Evolutionary conservation across 345 rosid species (phyloP), one percentile per base, ranked within the genome.

Genomic region (Euphorbia tirucalli): DNA sequence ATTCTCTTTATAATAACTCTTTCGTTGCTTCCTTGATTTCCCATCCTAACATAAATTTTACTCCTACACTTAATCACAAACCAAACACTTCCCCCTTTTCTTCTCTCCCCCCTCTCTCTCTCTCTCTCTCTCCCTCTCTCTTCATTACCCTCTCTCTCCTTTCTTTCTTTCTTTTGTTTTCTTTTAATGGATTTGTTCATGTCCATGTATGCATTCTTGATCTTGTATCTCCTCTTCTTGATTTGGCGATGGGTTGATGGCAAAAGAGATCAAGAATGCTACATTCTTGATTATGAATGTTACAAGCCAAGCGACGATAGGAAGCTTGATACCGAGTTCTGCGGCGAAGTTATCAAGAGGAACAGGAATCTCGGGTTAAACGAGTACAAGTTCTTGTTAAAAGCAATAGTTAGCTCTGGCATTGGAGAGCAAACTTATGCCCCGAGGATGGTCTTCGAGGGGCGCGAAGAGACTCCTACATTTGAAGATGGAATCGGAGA

Each of bases 401-500:
- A 77, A 66, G 85, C 87, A 60, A 79, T 84, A 19, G 87, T 84
- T n/a, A 79, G 83, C 72, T 75, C 87, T 19, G 83, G 87, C 31
- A 67, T 84, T 39, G 87, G 87, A 5, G 87, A 84, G 76, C 78
- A 82, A 50, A 84, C 87, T 22, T 84, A 84, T 30, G 74, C 50
- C 5, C 87, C 87, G 0, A 69, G 74, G 66, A 74, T 84, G 71
- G 69, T 84, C 52, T 79, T 84, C 63, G 71, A 61, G 0, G 85
- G 82, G 16, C 66, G 79, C 11, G 87, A 84, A 67, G 91, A 89
- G 22, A 70, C 25, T 63, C 99, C 99, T 1, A 72, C 85, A 0
- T 68, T 86, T 58, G 77, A 75, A 25, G 98, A 94, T 16, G 86
- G 82, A 32, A 76, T 89, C 80, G 32, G 48, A 1, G 98, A 94